Evolutionary conservation across 225 moss, liverwort and hornwort genomes (phyloP), one percentile per base, ranked within the genome.

Genomic region (Ulota crispa): DNA sequence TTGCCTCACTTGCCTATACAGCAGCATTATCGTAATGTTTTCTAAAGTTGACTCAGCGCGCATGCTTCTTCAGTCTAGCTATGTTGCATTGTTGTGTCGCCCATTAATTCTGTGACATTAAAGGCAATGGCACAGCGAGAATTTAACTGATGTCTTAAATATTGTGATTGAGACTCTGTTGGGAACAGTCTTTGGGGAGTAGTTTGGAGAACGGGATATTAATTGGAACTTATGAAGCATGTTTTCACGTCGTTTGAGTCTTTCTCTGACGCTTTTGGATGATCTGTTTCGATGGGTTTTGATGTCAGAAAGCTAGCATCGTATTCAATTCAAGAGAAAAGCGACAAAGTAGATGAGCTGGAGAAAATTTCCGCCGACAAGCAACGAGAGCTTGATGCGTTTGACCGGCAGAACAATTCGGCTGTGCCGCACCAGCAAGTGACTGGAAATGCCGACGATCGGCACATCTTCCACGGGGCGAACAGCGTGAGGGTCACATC

Each of bases 381-480:
- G 52, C 93, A 95, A 45, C 81, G 91, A 41, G 92, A 92, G 79
- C 84, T 97, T 11, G 93, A 93, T 84, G 93, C 87, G 12, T 95
- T 95, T 77, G 96, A 97, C 63, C 84, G 91, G 68, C 89, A 93
- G 76, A 95, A 94, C 81, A 95, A 91, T 79, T 92, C 95, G 43
- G 96, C 92, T 36, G 91, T 95, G 42, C 95, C 95, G 3, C 88
- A 92, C 37, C 84, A 90, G 81, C 92, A 91, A 63, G 89, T 86
- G 19, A 64, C 74, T 15, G 86, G 84, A 24, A 85, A 89, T 78
- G 77, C 85, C 7, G 85, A 88, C 30, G 88, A 82, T 23, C 89
- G 81, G 41, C 87, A 83, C 79, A 83, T 87, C 0, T 95, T 95
- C 64, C 93, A 95, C 63, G 95, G 95, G 63, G 94, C 91, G 15